Evolutionary conservation across 352 stramenopile species (phyloP), one percentile per base, ranked within the genome.

Genomic region (Globisporangium canariense): DNA sequence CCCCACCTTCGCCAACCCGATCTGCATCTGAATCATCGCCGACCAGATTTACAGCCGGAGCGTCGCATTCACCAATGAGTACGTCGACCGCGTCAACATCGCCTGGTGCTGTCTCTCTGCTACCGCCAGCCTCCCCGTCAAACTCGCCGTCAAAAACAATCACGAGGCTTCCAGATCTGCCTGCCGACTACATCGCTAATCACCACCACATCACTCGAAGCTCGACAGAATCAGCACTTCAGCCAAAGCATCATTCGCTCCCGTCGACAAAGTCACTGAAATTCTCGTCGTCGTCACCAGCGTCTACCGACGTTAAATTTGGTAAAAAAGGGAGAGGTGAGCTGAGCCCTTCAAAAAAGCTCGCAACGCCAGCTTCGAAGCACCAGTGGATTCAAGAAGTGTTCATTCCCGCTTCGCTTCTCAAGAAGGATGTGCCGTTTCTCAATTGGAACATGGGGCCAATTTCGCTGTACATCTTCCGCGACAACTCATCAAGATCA

Each of bases 401-500:
- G 32, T 70, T 85, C 20, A 60, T 85, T 1, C 74, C 76, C 1
- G 25, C 66, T 4, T 78, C 60, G 65, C 45, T 82, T 36, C 51
- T 75, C 4, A 57, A 61, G 6, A 70, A 66, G 3, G 46, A 40
- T 2, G 20, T 86, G 16, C 83, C 83, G 3, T 55, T 84, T 8
- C 38, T 90, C 13, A 91, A 91, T 57, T 91, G 78, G 78, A 75
- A 74, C 34, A 50, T 90, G 4, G 80, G 80, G 3, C 65, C 68
- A 0, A 61, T 91, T 20, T 78, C 72, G 7, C 8, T 90, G 0
- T 64, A 67, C 7, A 57, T 91, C 1, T 76, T 75, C 7, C 70
- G 78, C 40, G 72, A 70, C 13, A 58, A 69, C 25, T 64, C 53
- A 30, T 46, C 25, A 10, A 49, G 55, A 45, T n/a, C 30, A 36